Percentiles rank a stretch among this genome's conserved stretches.
Conservation (phyloP, 345 rosid species). For the Physaria fendleri region DNA sequence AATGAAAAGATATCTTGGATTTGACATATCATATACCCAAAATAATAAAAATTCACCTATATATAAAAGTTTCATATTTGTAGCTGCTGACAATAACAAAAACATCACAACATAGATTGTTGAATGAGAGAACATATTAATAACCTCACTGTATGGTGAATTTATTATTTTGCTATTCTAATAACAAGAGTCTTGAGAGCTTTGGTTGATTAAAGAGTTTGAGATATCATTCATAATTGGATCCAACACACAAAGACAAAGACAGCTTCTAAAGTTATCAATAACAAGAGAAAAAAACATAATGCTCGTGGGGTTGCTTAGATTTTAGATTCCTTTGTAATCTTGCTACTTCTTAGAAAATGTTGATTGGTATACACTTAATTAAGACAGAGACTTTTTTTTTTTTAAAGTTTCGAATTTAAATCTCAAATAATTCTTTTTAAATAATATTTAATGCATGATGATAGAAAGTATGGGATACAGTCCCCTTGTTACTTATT, state of each 20-base stretch:
- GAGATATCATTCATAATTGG: not conserved
- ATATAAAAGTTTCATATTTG: not conserved
- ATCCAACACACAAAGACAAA: constrained; percentile 23
- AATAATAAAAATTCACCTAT: not conserved
- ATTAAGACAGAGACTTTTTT: not conserved
- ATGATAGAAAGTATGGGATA: constrained; percentile 25
- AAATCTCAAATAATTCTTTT: not conserved
- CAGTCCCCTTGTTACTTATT: constrained; percentile 20
- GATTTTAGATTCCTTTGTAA: constrained; percentile 32
- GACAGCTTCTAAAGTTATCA: constrained; percentile 25
- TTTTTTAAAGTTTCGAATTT: not conserved
- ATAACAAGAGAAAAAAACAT: constrained; percentile 13
- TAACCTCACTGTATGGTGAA: not conserved
- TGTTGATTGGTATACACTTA: constrained; percentile 14
- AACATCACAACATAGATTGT: not conserved
- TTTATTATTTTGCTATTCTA: not conserved
- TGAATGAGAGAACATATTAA: not conserved
- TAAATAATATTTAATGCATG: constrained; percentile 2
- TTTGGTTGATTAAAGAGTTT: not conserved
- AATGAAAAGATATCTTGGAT: not conserved
- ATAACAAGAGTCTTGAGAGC: not conserved
- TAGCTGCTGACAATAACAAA: not conserved
- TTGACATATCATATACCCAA: not conserved
- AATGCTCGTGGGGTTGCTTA: constrained; percentile 29
- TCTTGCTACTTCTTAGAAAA: constrained; percentile 22